Percentiles rank a stretch among this genome's conserved stretches.
These are phyloP conservation scores for Lobosporangium transversale DNA, from an alignment of 192 early-diverging fungal species.

Conservation along the genomic window DNA sequence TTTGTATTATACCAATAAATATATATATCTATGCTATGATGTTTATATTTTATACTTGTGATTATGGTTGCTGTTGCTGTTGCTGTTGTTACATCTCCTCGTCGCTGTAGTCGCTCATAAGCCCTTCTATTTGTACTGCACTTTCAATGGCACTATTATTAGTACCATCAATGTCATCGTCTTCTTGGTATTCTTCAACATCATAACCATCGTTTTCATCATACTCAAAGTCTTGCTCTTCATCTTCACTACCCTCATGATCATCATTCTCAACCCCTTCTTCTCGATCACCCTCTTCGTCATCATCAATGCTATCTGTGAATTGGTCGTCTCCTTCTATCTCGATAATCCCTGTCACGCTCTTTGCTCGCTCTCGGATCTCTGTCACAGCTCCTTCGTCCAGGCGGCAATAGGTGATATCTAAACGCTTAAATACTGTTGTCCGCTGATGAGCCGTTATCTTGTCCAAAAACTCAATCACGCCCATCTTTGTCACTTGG, in stretches of 20 bases:
- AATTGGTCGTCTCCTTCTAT: conserved; percentile 50
- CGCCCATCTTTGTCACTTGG: conserved; percentile 37
- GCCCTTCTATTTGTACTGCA: too few relatives aligned
- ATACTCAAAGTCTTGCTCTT: background rate
- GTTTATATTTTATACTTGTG: background rate
- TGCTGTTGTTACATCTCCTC: background rate
- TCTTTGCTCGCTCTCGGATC: conserved; percentile 35
- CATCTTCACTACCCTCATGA: conserved; percentile 6
- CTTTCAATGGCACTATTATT: background rate
- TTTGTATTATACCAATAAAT: too few relatives aligned
- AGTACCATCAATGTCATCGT: background rate
- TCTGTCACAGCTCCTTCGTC: conserved; percentile 33
- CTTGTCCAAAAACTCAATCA: conserved; percentile 37
- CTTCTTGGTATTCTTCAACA: background rate
- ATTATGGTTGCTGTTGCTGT: background rate
- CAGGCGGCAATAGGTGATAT: conserved; percentile 42
- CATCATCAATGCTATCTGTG: conserved; percentile 39
- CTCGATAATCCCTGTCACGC: conserved; percentile 17
- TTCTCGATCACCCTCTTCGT: too few relatives aligned
- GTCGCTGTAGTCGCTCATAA: conserved; percentile 20
- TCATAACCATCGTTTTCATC: background rate
- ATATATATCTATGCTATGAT: too few relatives aligned
- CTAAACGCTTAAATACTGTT: conserved; percentile 16
- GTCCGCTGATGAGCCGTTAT: conserved; percentile 9
- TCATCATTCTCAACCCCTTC: conserved; percentile 24